Evolutionary conservation across 1,284 basidiomycete genomes (phyloP), one percentile per base, ranked within the genome.

Genomic region (Ceratobasidium sp.): DNA sequence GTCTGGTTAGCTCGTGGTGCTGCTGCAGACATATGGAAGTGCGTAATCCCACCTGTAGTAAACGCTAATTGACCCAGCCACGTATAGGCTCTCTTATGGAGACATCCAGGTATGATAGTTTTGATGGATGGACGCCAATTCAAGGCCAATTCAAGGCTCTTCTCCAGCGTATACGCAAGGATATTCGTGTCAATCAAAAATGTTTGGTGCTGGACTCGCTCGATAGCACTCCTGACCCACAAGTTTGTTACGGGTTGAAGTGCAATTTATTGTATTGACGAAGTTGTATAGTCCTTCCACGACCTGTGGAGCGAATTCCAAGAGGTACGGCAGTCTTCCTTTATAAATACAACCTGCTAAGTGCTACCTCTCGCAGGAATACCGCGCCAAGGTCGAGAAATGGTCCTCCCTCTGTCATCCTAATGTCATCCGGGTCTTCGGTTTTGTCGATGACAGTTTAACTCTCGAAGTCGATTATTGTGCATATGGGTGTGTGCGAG

Each of bases 11-110:
- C n/a, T n/a, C n/a, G n/a, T 53, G 51, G 51, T 7, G 51, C 51
- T n/a, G 51, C 51, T n/a, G 51, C 51, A 20, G 51, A 53, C 51
- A 10, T 53, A 53, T 53, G 51, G 51, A 53, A 53, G 51, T 53
- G 23, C 23, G 51, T 53, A n/a, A n/a, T 53, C 1, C 5, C 51
- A 20, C 51, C 1, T 6, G 51, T n/a, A n/a, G n/a, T n/a, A n/a
- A n/a, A n/a, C n/a, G n/a, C n/a, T n/a, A n/a, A n/a, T n/a, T n/a
- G n/a, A n/a, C n/a, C n/a, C n/a, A n/a, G n/a, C n/a, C n/a, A n/a
- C 51, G 18, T 53, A 15, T 7, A 53, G 23, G 23, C 51, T 53
- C 18, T 53, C n/a, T n/a, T n/a, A 53, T 12, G 20, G 18, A 13
- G 23, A 53, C 23, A n/a, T 20, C 20, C 18, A 53, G 18, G 5